phyloP scores from a whole-genome alignment of 2,329 filamentous ascomycete species.

The Cercospora canescens region DNA sequence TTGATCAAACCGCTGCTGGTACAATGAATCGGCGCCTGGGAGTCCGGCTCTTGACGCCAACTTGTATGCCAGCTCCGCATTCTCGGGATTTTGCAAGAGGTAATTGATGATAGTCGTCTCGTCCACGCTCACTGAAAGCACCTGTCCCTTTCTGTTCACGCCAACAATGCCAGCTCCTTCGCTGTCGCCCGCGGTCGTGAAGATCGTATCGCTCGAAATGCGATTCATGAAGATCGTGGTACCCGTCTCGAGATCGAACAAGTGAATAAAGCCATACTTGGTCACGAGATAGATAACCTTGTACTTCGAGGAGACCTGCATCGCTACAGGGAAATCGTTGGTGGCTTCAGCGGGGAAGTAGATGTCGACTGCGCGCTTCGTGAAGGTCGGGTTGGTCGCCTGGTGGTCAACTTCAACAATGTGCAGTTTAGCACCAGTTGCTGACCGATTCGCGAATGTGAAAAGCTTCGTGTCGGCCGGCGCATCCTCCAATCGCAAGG shows the following conservation, averaged over 20 bases:
- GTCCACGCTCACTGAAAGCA: conserved; percentile 89
- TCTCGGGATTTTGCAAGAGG: conserved; percentile 92
- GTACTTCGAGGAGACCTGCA: conserved; percentile 96
- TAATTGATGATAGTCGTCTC: conserved; percentile 91
- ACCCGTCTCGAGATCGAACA: conserved; percentile 95
- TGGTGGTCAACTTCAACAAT: conserved; percentile 97
- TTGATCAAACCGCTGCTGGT: conserved; percentile 89
- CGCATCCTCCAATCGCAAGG: conserved; percentile 82
- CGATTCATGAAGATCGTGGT: conserved; percentile 99
- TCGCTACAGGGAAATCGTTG: conserved; percentile 96
- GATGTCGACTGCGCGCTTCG: conserved; percentile 95
- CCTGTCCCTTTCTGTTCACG: conserved; percentile 97
- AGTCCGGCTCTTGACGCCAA: conserved; percentile 91
- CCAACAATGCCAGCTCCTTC: conserved; percentile 86
- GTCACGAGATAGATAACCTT: conserved; percentile 96
- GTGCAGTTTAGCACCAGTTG: conserved; percentile 90
- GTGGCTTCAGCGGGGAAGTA: conserved; percentile 95
- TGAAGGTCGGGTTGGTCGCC: conserved; percentile 82
- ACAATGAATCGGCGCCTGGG: conserved; percentile 90
- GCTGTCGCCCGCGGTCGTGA: conserved; percentile 83
- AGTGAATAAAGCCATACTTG: conserved; percentile 98
- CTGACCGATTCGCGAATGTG: conserved; percentile 90
- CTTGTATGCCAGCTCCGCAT: conserved; percentile 91
- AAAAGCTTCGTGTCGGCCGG: conserved; percentile 92
- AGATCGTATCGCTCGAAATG: conserved; percentile 98